Conservation (phyloP, 371 early-diverging fungal species). For the Mucor indicus region DNA sequence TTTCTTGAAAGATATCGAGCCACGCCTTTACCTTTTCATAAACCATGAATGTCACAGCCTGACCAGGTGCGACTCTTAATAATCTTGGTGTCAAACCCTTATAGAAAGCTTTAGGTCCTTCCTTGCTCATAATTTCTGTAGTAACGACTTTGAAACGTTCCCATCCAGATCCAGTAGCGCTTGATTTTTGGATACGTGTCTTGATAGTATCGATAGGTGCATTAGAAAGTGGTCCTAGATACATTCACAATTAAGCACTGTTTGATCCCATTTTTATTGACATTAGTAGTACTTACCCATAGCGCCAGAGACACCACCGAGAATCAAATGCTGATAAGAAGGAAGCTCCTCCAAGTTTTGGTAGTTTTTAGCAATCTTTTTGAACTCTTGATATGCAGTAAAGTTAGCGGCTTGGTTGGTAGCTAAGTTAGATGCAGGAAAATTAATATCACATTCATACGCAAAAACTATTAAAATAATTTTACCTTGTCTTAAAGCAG, state of each 20-base stretch:
- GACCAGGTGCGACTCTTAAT: conserved; percentile 85
- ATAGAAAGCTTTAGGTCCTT: conserved; percentile 93
- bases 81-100: conserved; percentile 95
- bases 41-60: conserved; percentile 86
- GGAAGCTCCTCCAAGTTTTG: conserved; percentile 86
- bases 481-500: conserved; percentile 89
- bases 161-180: conserved; percentile 76
- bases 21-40: conserved; percentile 81
- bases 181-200: conserved; percentile 92
- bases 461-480: too few species aligned
- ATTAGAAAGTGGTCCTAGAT: conserved; percentile 84
- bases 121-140: conserved; percentile 75
- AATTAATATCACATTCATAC: neutral
- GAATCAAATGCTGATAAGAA: conserved; percentile 85
- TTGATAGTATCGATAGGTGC: conserved; percentile 98
- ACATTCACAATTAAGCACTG: too few species aligned
- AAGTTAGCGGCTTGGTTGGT: conserved; percentile 99
- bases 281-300: conserved; percentile 56
- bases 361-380: conserved; percentile 58
- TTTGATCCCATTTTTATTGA: too few species aligned
- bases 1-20: conserved; percentile 60
- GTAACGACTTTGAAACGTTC: conserved; percentile 76
- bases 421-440: conserved; percentile 45
- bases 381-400: conserved; percentile 93
- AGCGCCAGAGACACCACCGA: conserved; percentile 95